Evolutionary conservation across 225 moss, liverwort and hornwort genomes (phyloP).

Genomic region (Polytrichum commune): DNA sequence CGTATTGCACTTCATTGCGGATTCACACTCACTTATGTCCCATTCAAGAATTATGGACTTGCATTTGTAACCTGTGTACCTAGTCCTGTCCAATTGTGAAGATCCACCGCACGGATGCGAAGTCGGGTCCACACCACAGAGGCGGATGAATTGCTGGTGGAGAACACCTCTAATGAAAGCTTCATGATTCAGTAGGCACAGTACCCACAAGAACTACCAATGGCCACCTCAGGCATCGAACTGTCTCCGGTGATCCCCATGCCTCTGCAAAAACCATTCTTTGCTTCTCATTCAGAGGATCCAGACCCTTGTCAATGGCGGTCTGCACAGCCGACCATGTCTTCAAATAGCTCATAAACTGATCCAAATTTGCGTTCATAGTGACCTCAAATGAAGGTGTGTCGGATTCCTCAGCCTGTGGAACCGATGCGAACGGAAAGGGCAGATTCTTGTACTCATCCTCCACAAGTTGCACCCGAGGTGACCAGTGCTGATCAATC

Average conservation of each 20-base stretch:
- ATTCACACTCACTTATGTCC: too few relatives aligned
- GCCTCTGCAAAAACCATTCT: constrained; percentile 8
- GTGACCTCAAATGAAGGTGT: neutral
- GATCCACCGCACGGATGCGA: too few relatives aligned
- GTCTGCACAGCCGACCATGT: constrained; percentile 13
- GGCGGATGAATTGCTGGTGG: too few relatives aligned
- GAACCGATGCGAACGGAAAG: constrained; percentile 9
- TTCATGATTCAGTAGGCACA: neutral
- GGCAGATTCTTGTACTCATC: constrained; percentile 3
- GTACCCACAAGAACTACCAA: neutral
- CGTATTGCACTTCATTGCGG: too few relatives aligned
- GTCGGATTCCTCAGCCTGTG: constrained; percentile 1
- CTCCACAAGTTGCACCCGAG: constrained; percentile 12
- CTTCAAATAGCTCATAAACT: neutral
- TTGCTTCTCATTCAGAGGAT: constrained; percentile 3
- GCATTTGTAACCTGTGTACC: too few relatives aligned
- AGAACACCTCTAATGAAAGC: too few relatives aligned
- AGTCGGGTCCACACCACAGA: too few relatives aligned
- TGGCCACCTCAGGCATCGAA: constrained; percentile 4
- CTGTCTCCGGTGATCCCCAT: constrained; percentile 5
- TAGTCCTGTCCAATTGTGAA: too few relatives aligned
- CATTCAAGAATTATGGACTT: too few relatives aligned
- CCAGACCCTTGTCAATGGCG: neutral
- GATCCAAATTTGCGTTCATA: constrained; percentile 7
- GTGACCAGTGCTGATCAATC: constrained; percentile 11